These are phyloP conservation scores for Gynandropsis gynandra DNA, from an alignment of 345 rosid genomes.

Conservation along the genomic window DNA sequence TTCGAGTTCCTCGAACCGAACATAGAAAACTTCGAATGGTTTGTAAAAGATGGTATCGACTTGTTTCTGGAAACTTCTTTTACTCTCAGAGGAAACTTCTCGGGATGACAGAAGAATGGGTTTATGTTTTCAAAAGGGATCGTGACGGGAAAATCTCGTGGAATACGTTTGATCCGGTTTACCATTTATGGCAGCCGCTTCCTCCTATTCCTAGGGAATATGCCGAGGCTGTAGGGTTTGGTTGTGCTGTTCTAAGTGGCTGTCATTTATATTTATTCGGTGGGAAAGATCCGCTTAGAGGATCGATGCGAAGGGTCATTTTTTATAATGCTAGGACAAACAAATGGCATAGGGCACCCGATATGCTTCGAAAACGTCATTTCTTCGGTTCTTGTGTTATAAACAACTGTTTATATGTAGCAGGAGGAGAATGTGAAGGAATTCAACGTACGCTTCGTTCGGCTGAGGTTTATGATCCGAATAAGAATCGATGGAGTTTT, in stretches of 20 bases:
- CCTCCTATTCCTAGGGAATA: constrained; percentile 93
- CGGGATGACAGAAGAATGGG: constrained; percentile 94
- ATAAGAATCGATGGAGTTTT: constrained; percentile 77
- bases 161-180: constrained; percentile 79
- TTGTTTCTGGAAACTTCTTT: constrained; percentile 64
- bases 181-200: constrained; percentile 88
- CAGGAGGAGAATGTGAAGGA: constrained; percentile 99
- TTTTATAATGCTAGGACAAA: constrained; percentile 89
- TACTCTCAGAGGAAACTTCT: constrained; percentile 71
- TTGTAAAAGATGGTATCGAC: constrained; percentile 82
- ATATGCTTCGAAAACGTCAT: constrained; percentile 94
- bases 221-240: constrained; percentile 89
- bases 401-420: constrained; percentile 86
- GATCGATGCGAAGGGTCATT: constrained; percentile 82
- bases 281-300: constrained; percentile 86
- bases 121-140: constrained; percentile 83
- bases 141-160: constrained; percentile 90
- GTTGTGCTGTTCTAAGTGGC: constrained; percentile 92
- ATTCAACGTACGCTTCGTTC: constrained; percentile 86
- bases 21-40: constrained; percentile 78
- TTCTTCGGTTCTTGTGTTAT: constrained; percentile 90
- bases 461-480: constrained; percentile 94
- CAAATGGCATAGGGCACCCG: constrained; percentile 93
- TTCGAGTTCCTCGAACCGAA: constrained; percentile 88
- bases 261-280: constrained; percentile 90